Conservation (phyloP, 306 rosid species). For the Prunus mume region DNA sequence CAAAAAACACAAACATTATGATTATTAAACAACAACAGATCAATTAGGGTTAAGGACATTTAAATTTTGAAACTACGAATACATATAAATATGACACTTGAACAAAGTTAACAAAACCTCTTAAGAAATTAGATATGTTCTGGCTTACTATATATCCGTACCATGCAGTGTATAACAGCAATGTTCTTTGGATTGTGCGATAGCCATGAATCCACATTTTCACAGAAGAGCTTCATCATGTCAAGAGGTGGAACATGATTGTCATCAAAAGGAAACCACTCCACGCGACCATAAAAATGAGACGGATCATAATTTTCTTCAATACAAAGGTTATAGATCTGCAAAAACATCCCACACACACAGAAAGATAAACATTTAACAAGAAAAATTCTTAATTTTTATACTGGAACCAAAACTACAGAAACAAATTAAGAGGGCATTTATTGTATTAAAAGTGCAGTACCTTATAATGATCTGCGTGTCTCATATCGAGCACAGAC, state of each 20-base stretch:
- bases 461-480: constrained; percentile 78
- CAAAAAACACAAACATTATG: not conserved
- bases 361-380: not conserved
- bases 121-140: not conserved
- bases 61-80: no score
- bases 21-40: not conserved
- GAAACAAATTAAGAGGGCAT: not conserved
- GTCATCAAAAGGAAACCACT: constrained; percentile 84
- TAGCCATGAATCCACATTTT: constrained; percentile 77
- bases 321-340: constrained; percentile 90
- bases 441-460: not conserved
- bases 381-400: no score
- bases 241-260: constrained; percentile 84
- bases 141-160: constrained; percentile 28
- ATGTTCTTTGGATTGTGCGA: constrained; percentile 61
- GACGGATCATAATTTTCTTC: constrained; percentile 81
- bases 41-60: no score
- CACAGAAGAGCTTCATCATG: constrained; percentile 74
- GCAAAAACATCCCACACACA: constrained; percentile 14
- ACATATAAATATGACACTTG: not conserved
- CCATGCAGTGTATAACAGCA: constrained; percentile 96
- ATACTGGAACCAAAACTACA: not conserved
- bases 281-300: constrained; percentile 81
- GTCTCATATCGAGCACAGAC: constrained; percentile 88
- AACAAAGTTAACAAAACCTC: not conserved